phyloP scores from a whole-genome alignment of 495 filamentous ascomycete species.

The Sphaerosporella brunnea region DNA sequence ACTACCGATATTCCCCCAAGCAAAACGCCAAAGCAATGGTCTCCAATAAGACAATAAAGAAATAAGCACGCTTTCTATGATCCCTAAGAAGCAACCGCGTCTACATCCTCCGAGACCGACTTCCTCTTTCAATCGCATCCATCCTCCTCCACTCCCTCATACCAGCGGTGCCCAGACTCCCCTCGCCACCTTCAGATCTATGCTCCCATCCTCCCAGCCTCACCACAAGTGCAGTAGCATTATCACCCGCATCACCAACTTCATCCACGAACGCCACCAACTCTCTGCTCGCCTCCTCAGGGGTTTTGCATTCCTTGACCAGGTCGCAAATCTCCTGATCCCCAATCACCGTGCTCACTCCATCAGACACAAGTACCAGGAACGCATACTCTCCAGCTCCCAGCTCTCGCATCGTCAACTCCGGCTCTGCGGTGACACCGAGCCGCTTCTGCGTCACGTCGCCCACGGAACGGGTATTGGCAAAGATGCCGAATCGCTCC shows the following conservation, averaged over 20 bases:
- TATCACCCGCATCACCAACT: slow-evolving; percentile 65
- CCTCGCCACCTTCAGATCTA: slow-evolving; percentile 52
- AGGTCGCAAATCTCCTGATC: slow-evolving; percentile 95
- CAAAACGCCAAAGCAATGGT: too few relatives aligned
- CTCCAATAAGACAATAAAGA: too few relatives aligned
- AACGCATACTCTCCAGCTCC: slow-evolving; percentile 70
- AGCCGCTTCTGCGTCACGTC: slow-evolving; percentile 81
- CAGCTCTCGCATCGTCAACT: slow-evolving; percentile 57
- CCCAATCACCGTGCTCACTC: slow-evolving; percentile 58
- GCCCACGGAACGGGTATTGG: slow-evolving; percentile 85
- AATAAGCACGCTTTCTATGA: too few relatives aligned
- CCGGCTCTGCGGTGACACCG: slow-evolving; percentile 84
- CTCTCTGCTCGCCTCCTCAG: slow-evolving; percentile 60
- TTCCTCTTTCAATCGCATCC: slow-evolving; percentile 62
- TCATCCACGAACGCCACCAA: slow-evolving; percentile 79
- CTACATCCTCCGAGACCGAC: slow-evolving; percentile 40
- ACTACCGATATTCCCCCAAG: too few relatives aligned
- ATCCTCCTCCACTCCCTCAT: slow-evolving; percentile 64
- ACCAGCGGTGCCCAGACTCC: slow-evolving; percentile 79
- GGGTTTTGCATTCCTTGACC: slow-evolving; percentile 79
- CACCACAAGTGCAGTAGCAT: slow-evolving; percentile 87
- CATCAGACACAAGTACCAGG: slow-evolving; percentile 72
- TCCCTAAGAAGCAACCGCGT: too few relatives aligned
- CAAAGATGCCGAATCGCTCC: slow-evolving; percentile 81
- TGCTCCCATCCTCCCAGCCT: slow-evolving; percentile 90